These are phyloP conservation scores for Beverwykella pulmonaria DNA, from an alignment of 495 filamentous ascomycete species.

Conservation along the genomic window DNA sequence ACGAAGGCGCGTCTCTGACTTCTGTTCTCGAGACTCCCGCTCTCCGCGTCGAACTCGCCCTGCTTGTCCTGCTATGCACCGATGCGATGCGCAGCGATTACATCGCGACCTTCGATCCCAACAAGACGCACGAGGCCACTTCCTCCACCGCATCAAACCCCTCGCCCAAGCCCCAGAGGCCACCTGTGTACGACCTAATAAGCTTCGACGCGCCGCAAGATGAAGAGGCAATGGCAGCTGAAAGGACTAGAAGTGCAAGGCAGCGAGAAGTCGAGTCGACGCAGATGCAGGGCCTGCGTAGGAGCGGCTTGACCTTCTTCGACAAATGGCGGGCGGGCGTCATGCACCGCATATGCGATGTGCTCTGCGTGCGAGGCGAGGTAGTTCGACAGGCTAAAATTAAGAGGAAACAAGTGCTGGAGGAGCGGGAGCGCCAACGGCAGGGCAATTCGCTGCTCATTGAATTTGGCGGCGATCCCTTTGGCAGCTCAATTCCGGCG, in stretches of 20 bases:
- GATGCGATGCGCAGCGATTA: slow-evolving; percentile 45
- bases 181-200: slow-evolving; percentile 28
- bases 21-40: slow-evolving; percentile 45
- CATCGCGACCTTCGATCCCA: slow-evolving; percentile 45
- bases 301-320: slow-evolving; percentile 37
- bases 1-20: slow-evolving; percentile 42
- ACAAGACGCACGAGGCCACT: slow-evolving; percentile 38
- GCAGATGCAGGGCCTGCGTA: slow-evolving; percentile 36
- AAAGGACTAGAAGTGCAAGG: slow-evolving; percentile 31
- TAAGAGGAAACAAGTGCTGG: slow-evolving; percentile 21
- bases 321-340: slow-evolving; percentile 39
- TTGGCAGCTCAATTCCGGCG: neutral
- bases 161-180: slow-evolving; percentile 17
- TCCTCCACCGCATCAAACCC: slow-evolving; percentile 14
- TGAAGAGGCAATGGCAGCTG: slow-evolving; percentile 36
- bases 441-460: slow-evolving; percentile 34
- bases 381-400: slow-evolving; percentile 35
- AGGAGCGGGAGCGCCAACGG: slow-evolving; percentile 18
- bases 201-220: slow-evolving; percentile 39
- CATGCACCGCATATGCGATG: slow-evolving; percentile 37
- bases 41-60: slow-evolving; percentile 45
- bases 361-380: slow-evolving; percentile 33
- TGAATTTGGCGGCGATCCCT: slow-evolving; percentile 32
- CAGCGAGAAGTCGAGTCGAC: slow-evolving; percentile 30
- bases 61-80: slow-evolving; percentile 47